phyloP scores from a whole-genome alignment of 192 early-diverging fungal species.

The Kappamyces sp. region DNA sequence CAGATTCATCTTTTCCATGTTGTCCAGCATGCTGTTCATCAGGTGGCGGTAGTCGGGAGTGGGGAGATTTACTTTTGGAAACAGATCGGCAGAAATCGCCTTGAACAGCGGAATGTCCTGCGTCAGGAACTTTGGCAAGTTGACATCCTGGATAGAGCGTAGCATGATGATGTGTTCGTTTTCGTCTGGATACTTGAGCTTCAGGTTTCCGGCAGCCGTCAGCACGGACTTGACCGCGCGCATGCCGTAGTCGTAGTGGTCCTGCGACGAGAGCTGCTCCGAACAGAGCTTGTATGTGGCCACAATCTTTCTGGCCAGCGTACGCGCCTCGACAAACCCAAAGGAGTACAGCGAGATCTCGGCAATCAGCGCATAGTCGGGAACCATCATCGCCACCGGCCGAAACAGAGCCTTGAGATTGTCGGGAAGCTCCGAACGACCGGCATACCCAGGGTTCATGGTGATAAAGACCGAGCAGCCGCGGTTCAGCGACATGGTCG shows the following conservation, averaged over 20 bases:
- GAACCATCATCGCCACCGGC: conserved; percentile 62
- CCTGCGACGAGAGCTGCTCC: conserved; percentile 58
- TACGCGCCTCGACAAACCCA: conserved; percentile 54
- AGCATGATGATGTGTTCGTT: conserved; percentile 59
- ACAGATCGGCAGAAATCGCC: conserved; percentile 54
- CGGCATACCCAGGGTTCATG: conserved; percentile 62
- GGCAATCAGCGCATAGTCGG: conserved; percentile 57
- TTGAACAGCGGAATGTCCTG: conserved; percentile 57
- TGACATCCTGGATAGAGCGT: conserved; percentile 54
- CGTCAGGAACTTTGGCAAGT: conserved; percentile 54
- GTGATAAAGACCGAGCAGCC: conserved; percentile 59
- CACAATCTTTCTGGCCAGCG: conserved; percentile 52
- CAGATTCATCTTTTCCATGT: conserved; percentile 47
- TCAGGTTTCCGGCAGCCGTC: conserved; percentile 56
- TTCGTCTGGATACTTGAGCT: conserved; percentile 49
- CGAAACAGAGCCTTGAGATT: conserved; percentile 59
- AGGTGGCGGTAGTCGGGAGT: conserved; percentile 52
- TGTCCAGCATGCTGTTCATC: conserved; percentile 34
- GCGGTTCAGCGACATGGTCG: conserved; percentile 48
- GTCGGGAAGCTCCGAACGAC: conserved; percentile 52
- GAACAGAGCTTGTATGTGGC: conserved; percentile 59
- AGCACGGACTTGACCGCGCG: conserved; percentile 56
- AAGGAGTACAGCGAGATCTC: conserved; percentile 59
- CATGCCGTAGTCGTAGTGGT: conserved; percentile 64
- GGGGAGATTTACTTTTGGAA: conserved; percentile 51